Percentiles rank a stretch among this genome's conserved stretches.
phyloP scores from a whole-genome alignment of 129 eudicot genomes.

The Pseudognaphalium luteoalbum region DNA sequence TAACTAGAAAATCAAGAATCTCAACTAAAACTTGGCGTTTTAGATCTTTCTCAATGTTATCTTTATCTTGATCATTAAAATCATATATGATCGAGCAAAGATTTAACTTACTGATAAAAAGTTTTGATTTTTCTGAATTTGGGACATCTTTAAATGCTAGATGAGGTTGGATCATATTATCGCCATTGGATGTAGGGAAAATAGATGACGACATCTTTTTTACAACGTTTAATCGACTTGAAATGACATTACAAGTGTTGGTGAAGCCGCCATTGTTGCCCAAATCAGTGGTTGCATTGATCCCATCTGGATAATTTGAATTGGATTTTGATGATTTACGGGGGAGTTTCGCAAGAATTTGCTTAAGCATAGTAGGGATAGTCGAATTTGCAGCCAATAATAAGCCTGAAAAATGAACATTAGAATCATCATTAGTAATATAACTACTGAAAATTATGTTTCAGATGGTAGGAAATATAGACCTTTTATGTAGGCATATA shows the following conservation, averaged over 20 bases:
- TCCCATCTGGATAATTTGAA: slow-evolving; percentile 45
- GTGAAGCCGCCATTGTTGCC: slow-evolving; percentile 48
- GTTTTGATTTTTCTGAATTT: slow-evolving; percentile 51
- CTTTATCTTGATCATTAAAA: slow-evolving; percentile 54
- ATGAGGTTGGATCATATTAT: slow-evolving; percentile 53
- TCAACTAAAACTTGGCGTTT: slow-evolving; percentile 60
- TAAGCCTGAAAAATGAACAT: slow-evolving; percentile 33
- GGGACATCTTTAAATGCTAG: slow-evolving; percentile 62
- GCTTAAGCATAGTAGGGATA: slow-evolving; percentile 65
- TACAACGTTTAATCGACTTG: slow-evolving; percentile 56
- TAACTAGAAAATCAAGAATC: slow-evolving; percentile 55
- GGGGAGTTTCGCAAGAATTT: slow-evolving; percentile 63
- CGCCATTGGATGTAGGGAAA: slow-evolving; percentile 64
- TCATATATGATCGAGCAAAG: slow-evolving; percentile 57
- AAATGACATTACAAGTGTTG: slow-evolving; percentile 58
- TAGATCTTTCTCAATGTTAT: slow-evolving; percentile 56
- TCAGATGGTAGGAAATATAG: background rate
- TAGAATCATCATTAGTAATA: slow-evolving; percentile 16
- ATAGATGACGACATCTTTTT: slow-evolving; percentile 72
- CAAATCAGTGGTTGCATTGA: slow-evolving; percentile 35
- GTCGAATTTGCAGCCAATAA: slow-evolving; percentile 42
- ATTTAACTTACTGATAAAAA: slow-evolving; percentile 62
- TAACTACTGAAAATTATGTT: slow-evolving; percentile 9
- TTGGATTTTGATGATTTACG: slow-evolving; percentile 60
- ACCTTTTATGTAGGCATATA: too few relatives aligned